phyloP scores from a whole-genome alignment of 495 filamentous ascomycete genomes.

The Xylaria intraflava region DNA sequence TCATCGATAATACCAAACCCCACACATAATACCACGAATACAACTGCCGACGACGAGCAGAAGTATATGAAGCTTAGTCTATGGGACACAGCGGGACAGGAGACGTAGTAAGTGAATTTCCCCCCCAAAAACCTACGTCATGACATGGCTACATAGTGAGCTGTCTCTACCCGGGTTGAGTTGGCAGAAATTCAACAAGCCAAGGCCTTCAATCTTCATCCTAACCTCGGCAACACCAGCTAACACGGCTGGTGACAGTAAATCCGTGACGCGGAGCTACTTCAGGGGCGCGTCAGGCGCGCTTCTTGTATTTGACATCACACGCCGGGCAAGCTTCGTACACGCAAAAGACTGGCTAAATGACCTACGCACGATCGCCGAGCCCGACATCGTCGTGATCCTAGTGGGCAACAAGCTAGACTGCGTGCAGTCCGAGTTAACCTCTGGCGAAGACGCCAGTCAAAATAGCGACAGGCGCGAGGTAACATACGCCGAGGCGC shows the following conservation, averaged over 20 bases:
- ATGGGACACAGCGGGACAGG: slow-evolving; percentile 97
- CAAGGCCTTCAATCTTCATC: neutral
- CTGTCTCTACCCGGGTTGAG: neutral
- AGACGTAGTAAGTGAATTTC: slow-evolving; percentile 47
- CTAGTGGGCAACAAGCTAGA: slow-evolving; percentile 94
- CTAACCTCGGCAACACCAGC: neutral
- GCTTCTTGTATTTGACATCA: slow-evolving; percentile 91
- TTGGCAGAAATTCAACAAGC: neutral
- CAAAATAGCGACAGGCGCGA: slow-evolving; percentile 67
- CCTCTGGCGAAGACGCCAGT: slow-evolving; percentile 28
- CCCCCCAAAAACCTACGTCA: neutral
- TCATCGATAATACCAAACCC: slow-evolving; percentile 29
- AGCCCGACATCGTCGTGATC: slow-evolving; percentile 87
- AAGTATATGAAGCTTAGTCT: slow-evolving; percentile 72
- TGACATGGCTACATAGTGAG: neutral
- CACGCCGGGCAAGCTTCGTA: slow-evolving; percentile 72
- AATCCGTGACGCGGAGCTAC: slow-evolving; percentile 89
- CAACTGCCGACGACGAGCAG: slow-evolving; percentile 34
- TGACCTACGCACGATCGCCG: slow-evolving; percentile 86
- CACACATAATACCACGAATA: neutral
- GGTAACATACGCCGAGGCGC: slow-evolving; percentile 71
- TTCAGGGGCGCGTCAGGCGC: slow-evolving; percentile 91
- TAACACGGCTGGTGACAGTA: slow-evolving; percentile 27
- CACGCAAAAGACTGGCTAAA: slow-evolving; percentile 86
- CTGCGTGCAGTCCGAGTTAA: slow-evolving; percentile 45